A percentile compares a stretch with the other conserved stretches of the same genome.
phyloP scores from a whole-genome alignment of 306 rosid species.

The Casuarina cunninghamiana region DNA sequence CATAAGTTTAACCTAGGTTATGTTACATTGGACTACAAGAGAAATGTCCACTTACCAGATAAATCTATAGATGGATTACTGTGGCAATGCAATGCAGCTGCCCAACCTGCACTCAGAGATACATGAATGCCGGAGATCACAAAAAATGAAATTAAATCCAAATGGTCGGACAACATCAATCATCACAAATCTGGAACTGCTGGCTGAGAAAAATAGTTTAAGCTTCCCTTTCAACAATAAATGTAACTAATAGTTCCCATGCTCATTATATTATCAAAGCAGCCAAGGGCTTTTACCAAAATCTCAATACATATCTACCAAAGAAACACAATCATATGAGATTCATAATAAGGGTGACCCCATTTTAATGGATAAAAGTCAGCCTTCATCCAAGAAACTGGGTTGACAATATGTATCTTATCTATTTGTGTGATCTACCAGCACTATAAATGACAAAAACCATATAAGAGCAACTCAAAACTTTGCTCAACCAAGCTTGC shows the following conservation, averaged over 20 bases:
- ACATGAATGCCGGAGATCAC: conserved; percentile 22
- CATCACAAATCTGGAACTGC: not conserved
- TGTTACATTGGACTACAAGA: not conserved
- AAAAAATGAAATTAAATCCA: conserved; percentile 18
- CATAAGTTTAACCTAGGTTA: not conserved
- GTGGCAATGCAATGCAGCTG: conserved; percentile 52
- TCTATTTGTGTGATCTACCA: not conserved
- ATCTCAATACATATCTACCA: not conserved
- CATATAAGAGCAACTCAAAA: not conserved
- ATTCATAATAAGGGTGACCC: not conserved
- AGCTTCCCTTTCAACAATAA: not conserved
- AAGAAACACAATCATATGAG: not conserved
- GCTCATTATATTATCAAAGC: not conserved
- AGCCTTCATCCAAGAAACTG: not conserved
- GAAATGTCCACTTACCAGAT: conserved; percentile 52
- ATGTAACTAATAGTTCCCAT: not conserved
- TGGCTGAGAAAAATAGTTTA: conserved; percentile 5
- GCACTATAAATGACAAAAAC: not conserved
- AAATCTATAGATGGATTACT: conserved; percentile 46
- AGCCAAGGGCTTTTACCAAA: not conserved
- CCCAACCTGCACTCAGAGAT: conserved; percentile 58
- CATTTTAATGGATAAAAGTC: not conserved
- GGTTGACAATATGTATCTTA: not conserved
- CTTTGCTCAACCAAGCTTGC: not conserved
- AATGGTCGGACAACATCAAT: not conserved